Evolutionary conservation across 1,284 basidiomycete species (phyloP).

Genomic region (Prillingera fragicola): DNA sequence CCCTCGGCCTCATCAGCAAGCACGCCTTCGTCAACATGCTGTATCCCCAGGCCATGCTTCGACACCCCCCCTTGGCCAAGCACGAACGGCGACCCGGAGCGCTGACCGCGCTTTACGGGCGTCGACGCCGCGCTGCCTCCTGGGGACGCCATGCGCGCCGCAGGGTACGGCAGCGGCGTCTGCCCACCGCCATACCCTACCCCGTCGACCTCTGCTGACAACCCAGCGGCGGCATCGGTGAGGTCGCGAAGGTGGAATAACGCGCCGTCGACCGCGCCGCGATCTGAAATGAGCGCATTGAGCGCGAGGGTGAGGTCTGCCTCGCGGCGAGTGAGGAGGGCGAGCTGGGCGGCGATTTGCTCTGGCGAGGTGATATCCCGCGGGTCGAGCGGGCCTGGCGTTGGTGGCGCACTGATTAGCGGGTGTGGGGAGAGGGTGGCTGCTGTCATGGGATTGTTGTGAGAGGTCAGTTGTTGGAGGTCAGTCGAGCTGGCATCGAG

Average conservation of each 20-base stretch:
- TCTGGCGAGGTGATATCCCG: slow-evolving; percentile 33
- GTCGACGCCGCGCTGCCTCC: too few species aligned
- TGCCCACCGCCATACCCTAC: too few species aligned
- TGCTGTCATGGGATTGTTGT: too few species aligned
- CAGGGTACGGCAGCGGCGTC: too few species aligned
- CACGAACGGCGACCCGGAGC: too few species aligned
- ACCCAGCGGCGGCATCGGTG: slow-evolving; percentile 58
- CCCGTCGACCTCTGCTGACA: slow-evolving; percentile 59
- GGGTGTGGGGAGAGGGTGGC: slow-evolving; percentile 6
- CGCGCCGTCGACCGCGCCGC: slow-evolving; percentile 62
- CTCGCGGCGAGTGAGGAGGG: slow-evolving; percentile 68
- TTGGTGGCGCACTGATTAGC: slow-evolving; percentile 8
- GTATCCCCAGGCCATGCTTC: neutral
- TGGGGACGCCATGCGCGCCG: too few species aligned
- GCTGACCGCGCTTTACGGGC: too few species aligned
- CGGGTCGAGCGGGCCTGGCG: slow-evolving; percentile 27
- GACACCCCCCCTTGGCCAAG: slow-evolving; percentile 10
- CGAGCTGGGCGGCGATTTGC: slow-evolving; percentile 44
- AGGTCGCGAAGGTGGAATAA: slow-evolving; percentile 62
- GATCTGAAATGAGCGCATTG: slow-evolving; percentile 62
- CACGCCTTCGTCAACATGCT: slow-evolving; percentile 5
- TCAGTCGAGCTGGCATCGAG: too few species aligned
- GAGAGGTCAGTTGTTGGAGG: too few species aligned
- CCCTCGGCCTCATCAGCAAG: slow-evolving; percentile 30
- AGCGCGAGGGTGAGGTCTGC: slow-evolving; percentile 70